These are phyloP conservation scores for Ophiostoma sp. DNA, from an alignment of 2,329 filamentous ascomycete species.

Conservation along the genomic window DNA sequence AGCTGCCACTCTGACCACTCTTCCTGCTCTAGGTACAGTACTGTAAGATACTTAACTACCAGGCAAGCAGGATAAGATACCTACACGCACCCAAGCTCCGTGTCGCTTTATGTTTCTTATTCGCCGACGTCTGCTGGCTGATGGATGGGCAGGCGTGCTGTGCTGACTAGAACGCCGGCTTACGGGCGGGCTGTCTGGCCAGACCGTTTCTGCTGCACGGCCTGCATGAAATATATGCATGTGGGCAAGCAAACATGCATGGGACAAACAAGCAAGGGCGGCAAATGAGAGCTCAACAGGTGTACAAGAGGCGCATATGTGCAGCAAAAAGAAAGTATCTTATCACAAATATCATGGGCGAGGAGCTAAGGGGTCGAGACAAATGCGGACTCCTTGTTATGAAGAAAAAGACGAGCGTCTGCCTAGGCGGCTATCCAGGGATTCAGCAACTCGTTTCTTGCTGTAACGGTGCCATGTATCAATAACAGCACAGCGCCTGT, in stretches of 20 bases:
- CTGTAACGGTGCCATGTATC: background rate
- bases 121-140: background rate
- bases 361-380: background rate
- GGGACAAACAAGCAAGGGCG: background rate
- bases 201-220: background rate
- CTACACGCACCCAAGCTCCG: background rate
- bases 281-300: background rate
- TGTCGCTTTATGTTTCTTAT: background rate
- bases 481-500: background rate
- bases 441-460: background rate
- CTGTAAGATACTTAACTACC: too few species aligned
- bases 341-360: too few species aligned
- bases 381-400: background rate
- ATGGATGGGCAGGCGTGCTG: background rate
- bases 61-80: too few species aligned
- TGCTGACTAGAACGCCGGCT: background rate
- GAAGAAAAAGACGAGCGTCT: background rate
- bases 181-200: background rate
- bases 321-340: background rate
- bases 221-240: slow-evolving; percentile 12
- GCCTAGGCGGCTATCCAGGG: too few species aligned
- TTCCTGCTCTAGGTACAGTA: too few species aligned
- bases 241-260: background rate
- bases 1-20: too few species aligned
- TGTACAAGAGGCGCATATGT: background rate